phyloP scores from a whole-genome alignment of 495 filamentous ascomycete species.

The Tuber borchii region DNA sequence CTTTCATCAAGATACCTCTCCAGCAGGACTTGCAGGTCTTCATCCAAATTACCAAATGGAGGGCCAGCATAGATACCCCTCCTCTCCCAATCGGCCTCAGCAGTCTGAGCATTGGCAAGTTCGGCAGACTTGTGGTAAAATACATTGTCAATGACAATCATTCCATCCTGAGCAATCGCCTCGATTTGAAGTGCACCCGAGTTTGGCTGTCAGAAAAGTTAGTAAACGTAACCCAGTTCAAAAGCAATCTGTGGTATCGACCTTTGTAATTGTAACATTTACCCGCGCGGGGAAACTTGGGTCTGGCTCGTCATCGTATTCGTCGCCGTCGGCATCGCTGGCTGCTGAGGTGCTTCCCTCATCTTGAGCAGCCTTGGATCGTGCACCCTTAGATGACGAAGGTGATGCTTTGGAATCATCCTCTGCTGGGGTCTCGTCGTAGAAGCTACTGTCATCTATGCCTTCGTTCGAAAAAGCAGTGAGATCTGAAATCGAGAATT shows the following conservation, averaged over 20 bases:
- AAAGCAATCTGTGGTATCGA: conserved; percentile 41
- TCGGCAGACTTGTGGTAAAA: conserved; percentile 73
- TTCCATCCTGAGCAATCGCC: conserved; percentile 76
- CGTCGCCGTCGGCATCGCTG: conserved; percentile 39
- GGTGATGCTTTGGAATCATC: conserved; percentile 43
- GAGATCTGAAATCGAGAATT: conserved; percentile 89
- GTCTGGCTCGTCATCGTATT: conserved; percentile 48
- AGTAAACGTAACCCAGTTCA: conserved; percentile 6
- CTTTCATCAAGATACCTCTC: conserved; percentile 94
- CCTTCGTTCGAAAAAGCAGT: conserved; percentile 61
- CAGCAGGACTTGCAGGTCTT: conserved; percentile 84
- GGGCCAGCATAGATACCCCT: conserved; percentile 82
- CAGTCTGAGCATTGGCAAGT: conserved; percentile 59
- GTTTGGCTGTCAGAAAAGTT: conserved; percentile 21
- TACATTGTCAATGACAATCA: conserved; percentile 83
- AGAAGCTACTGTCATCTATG: conserved; percentile 45
- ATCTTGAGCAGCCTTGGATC: conserved; percentile 53
- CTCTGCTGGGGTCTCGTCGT: conserved; percentile 16
- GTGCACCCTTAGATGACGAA: conserved; percentile 50
- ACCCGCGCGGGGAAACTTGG: conserved; percentile 72
- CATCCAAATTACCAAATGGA: conserved; percentile 87
- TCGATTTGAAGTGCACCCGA: conserved; percentile 81
- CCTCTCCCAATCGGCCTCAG: conserved; percentile 61
- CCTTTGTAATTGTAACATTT: conserved; percentile 80
- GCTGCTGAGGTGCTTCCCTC: conserved; percentile 16